Evolutionary conservation across 768 basidiomycete genomes (phyloP), one percentile per base, ranked within the genome.

Genomic region (Tulasnella calospora): DNA sequence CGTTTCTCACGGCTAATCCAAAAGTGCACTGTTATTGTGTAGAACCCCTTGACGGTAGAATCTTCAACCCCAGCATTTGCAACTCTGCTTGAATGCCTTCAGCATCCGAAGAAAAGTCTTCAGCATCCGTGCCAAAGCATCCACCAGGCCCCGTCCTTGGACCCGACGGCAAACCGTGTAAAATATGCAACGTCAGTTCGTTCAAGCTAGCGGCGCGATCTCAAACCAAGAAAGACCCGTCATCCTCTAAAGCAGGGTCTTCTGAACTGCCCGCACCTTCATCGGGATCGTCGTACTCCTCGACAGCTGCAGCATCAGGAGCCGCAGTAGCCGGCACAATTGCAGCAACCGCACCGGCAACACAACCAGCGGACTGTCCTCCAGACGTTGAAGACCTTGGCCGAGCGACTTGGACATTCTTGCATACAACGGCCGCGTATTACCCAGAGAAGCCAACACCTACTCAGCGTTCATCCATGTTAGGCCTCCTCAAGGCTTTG

Each of bases 111-210:
- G 44, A 41, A 46, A 41, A n/a, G 5, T 10, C 75, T 57, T 2
- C 75, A 21, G 57, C 47, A 67, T 36, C 35, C 38, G 36, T 33
- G 30, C 40, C 77, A 17, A 30, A 40, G 21, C 35, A 92, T 38
- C 92, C 93, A 0, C 92, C 94, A 9, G 95, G 94, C 2, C 91
- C 95, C 88, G 89, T 96, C 77, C 85, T 99, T 81, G 96, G 94
- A 0, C 93, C 94, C 17, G 94, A 98, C 80, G 96, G 97, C 27
- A 98, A 96, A 84, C 95, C 94, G 0, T 98, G 97, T 88, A 97
- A 95, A 85, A 90, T 94, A 38, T 96, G 95, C 82, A 93, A 90
- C 57, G 91, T 67, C 61, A 67, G 61, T 12, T 67, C 61, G 27
- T 21, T 83, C 85, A 38, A 84, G 81, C 46, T 23, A 44, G 41